Evolutionary conservation across 495 filamentous ascomycete genomes (phyloP).

Genomic region (Hamigera avellanea): DNA sequence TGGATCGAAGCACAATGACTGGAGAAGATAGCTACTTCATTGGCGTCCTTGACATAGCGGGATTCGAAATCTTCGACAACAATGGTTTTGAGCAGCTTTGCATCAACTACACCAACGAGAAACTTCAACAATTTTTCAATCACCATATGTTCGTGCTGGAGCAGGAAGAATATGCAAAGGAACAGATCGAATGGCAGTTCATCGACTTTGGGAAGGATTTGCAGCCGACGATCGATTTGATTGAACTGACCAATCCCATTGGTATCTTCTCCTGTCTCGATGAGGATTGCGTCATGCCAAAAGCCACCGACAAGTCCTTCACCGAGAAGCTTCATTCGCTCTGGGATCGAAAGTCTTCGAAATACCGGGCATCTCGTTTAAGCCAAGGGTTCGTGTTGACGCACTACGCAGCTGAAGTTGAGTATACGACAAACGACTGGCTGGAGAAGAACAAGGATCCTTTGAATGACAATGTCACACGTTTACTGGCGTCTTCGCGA

Average conservation of each 20-base stretch:
- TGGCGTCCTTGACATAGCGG: conserved; percentile 96
- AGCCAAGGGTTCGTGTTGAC: conserved; percentile 95
- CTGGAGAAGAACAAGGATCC: conserved; percentile 99
- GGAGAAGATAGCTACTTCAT: conserved; percentile 90
- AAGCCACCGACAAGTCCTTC: conserved; percentile 92
- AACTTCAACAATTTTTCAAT: conserved; percentile 99
- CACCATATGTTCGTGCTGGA: conserved; percentile 99
- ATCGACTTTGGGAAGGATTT: conserved; percentile 97
- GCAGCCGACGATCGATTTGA: conserved; percentile 96
- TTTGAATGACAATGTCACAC: conserved; percentile 90
- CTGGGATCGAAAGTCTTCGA: conserved; percentile 91
- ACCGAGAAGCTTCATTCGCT: conserved; percentile 94
- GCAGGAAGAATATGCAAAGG: conserved; percentile 95
- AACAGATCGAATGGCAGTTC: conserved; percentile 99
- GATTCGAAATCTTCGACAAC: conserved; percentile 96
- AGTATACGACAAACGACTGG: conserved; percentile 93
- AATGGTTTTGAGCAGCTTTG: conserved; percentile 99
- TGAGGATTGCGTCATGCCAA: conserved; percentile 98
- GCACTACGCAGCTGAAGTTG: conserved; percentile 95
- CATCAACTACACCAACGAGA: conserved; percentile 99
- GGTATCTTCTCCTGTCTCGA: conserved; percentile 98
- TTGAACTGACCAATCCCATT: conserved; percentile 91
- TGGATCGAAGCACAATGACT: conserved; percentile 68
- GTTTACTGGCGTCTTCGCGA: conserved; percentile 68
- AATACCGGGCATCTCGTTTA: conserved; percentile 81